These are phyloP conservation scores for Scutellaria minor DNA, from an alignment of 257 asterid species.

Conservation along the genomic window DNA sequence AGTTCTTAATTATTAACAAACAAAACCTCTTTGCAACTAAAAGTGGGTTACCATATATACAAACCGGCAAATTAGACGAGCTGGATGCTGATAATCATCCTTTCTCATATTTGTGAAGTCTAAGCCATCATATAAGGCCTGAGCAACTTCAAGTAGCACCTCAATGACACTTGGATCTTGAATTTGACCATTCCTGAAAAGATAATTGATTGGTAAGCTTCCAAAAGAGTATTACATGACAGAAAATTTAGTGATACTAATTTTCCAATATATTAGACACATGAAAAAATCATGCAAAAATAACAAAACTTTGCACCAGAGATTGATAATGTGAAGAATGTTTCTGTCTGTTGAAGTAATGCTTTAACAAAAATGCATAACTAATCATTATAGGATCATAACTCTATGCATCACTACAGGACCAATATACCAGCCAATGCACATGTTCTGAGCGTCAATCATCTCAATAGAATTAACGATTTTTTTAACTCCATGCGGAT, in stretches of 20 bases:
- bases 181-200: constrained; percentile 55
- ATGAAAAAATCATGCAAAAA: constrained; percentile 10
- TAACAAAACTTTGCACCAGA: neutral
- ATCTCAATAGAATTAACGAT: neutral
- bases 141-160: constrained; percentile 79
- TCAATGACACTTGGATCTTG: constrained; percentile 68
- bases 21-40: constrained; percentile 28
- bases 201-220: constrained; percentile 25
- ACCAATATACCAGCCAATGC: constrained; percentile 2
- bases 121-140: constrained; percentile 68
- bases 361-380: neutral
- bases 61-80: constrained; percentile 69
- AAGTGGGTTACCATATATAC: constrained; percentile 60
- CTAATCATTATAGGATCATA: neutral
- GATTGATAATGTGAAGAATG: neutral
- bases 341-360: constrained; percentile 4
- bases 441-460: constrained; percentile 1
- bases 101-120: constrained; percentile 68
- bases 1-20: constrained; percentile 29
- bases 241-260: constrained; percentile 30
- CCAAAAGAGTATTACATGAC: constrained; percentile 2
- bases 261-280: constrained; percentile 17
- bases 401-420: constrained; percentile 21
- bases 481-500: neutral
- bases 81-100: constrained; percentile 71